A percentile compares a stretch with the other conserved stretches of the same genome.
Evolutionary conservation across 2,329 filamentous ascomycete species (phyloP).

Genomic region (Tolypocladium guangdongense): DNA sequence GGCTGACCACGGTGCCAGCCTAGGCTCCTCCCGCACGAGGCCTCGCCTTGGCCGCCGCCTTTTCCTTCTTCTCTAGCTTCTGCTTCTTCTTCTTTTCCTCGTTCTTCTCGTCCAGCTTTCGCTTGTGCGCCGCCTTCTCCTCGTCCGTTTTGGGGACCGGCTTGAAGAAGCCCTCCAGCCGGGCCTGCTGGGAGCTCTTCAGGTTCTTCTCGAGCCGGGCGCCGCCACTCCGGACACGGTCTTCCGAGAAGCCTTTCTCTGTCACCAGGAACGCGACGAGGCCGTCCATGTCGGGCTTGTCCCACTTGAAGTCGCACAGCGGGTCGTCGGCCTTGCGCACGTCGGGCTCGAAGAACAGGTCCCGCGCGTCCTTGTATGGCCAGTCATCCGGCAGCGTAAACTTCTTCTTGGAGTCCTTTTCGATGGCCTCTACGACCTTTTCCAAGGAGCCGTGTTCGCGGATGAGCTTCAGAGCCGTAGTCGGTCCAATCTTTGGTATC

Average conservation of each 20-base stretch:
- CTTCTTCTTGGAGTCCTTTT: conserved; percentile 67
- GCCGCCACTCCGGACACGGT: conserved; percentile 73
- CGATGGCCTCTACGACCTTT: conserved; percentile 70
- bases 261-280: conserved; percentile 81
- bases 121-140: conserved; percentile 75
- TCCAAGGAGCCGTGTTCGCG: conserved; percentile 85
- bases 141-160: conserved; percentile 77
- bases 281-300: conserved; percentile 81
- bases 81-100: conserved; percentile 91
- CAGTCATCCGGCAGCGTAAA: conserved; percentile 89
- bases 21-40: conserved; percentile 42
- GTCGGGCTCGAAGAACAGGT: conserved; percentile 85
- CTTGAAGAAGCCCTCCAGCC: conserved; percentile 96
- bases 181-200: conserved; percentile 81
- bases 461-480: conserved; percentile 86
- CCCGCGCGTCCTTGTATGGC: conserved; percentile 85
- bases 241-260: conserved; percentile 96
- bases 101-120: conserved; percentile 86
- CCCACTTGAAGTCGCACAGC: conserved; percentile 96
- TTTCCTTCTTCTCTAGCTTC: conserved; percentile 91
- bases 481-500: conserved; percentile 86
- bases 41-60: conserved; percentile 82
- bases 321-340: conserved; percentile 74
- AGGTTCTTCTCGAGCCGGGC: conserved; percentile 77
- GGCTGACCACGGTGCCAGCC: not conserved